These are phyloP conservation scores for Rhodotorula sp. DNA, from an alignment of 1,284 basidiomycete species.

Conservation along the genomic window DNA sequence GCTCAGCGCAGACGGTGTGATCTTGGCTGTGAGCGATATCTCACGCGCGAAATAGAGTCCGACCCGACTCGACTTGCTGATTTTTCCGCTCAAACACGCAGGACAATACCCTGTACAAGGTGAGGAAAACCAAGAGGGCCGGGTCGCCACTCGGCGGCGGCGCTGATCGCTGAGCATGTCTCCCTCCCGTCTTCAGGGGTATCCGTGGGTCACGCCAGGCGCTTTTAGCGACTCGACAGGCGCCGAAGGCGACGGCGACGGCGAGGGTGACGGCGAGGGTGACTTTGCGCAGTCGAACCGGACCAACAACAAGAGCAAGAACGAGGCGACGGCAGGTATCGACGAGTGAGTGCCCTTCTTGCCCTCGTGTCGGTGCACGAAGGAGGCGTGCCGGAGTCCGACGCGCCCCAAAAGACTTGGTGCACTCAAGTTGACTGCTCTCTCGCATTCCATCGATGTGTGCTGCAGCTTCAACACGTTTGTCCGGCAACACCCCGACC, in stretches of 20 bases:
- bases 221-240: no score
- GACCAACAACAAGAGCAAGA: conserved; percentile 5
- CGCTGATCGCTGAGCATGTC: background rate
- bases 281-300: background rate
- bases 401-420: no score
- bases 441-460: background rate
- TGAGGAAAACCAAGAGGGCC: background rate
- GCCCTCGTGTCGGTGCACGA: no score
- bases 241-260: background rate
- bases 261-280: background rate
- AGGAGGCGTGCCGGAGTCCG: no score
- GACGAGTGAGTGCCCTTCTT: conserved; percentile 1
- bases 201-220: conserved; percentile 3
- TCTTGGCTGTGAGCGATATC: conserved; percentile 41
- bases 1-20: conserved; percentile 42
- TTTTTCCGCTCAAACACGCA: background rate
- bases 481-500: conserved; percentile 44
- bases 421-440: no score
- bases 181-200: conserved; percentile 1
- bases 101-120: conserved; percentile 49
- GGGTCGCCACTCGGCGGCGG: no score
- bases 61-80: background rate
- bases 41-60: background rate
- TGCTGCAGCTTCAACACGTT: conserved; percentile 44
- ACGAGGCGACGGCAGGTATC: conserved; percentile 11